phyloP scores from a whole-genome alignment of 208 protist species.

The Leishmania arabica region DNA sequence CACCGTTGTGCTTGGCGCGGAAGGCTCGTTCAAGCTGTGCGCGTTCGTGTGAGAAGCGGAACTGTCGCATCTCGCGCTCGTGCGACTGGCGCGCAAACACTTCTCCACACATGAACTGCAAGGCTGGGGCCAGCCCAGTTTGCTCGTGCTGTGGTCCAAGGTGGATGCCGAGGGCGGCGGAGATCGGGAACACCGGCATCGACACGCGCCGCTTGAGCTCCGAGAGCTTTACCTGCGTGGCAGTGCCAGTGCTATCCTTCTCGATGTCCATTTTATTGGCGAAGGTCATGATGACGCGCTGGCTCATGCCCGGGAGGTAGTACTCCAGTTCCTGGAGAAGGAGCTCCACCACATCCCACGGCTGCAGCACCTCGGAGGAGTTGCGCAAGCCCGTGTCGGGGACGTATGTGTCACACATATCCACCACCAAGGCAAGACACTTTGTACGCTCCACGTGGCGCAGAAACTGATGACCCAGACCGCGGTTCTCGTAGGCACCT shows the following conservation, averaged over 20 bases:
- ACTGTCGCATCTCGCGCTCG: slow-evolving; percentile 38
- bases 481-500: slow-evolving; percentile 89
- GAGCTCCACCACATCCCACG: slow-evolving; percentile 84
- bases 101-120: slow-evolving; percentile 68
- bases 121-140: slow-evolving; percentile 56
- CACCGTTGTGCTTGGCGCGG: slow-evolving; percentile 69
- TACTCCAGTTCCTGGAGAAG: slow-evolving; percentile 87
- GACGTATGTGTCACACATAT: slow-evolving; percentile 81
- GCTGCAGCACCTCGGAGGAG: slow-evolving; percentile 39
- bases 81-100: slow-evolving; percentile 66
- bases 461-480: slow-evolving; percentile 91
- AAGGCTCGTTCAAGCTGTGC: slow-evolving; percentile 67
- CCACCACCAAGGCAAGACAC: slow-evolving; percentile 87
- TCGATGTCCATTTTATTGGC: slow-evolving; percentile 93
- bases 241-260: slow-evolving; percentile 47
- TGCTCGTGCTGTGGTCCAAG: slow-evolving; percentile 55
- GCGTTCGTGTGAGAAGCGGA: slow-evolving; percentile 35
- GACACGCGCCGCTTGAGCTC: slow-evolving; percentile 62
- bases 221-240: slow-evolving; percentile 56
- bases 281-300: slow-evolving; percentile 80
- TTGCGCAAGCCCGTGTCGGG: slow-evolving; percentile 22
- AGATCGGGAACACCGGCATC: slow-evolving; percentile 91
- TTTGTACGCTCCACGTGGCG: slow-evolving; percentile 92
- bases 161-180: slow-evolving; percentile 71
- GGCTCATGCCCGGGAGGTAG: slow-evolving; percentile 75